Percentiles rank a stretch among this genome's conserved stretches.
Conservation (phyloP, 2,329 filamentous ascomycete genomes). For the Colletotrichum gloeosporioides region DNA sequence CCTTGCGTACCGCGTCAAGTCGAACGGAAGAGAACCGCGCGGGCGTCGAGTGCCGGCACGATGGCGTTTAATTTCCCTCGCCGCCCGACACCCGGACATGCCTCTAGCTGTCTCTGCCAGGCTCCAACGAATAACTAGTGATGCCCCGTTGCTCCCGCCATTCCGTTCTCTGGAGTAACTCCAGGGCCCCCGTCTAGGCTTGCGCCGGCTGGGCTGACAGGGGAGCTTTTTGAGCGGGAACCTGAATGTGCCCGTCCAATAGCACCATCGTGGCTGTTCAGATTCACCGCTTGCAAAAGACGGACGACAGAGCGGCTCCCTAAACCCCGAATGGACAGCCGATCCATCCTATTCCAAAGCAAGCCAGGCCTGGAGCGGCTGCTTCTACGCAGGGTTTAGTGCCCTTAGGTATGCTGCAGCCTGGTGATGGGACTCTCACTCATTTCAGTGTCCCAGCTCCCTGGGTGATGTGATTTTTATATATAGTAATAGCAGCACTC, state of each 20-base stretch:
- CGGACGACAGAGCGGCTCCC: background rate
- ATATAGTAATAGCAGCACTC: constrained; percentile 15
- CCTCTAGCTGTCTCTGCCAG: background rate
- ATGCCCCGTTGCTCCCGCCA: background rate
- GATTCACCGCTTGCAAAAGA: constrained; percentile 14
- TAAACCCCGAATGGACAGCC: background rate
- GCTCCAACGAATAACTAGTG: constrained; percentile 4
- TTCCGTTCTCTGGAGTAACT: background rate
- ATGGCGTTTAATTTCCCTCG: constrained; percentile 10
- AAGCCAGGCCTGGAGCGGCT: background rate
- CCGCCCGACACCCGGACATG: background rate
- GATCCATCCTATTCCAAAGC: background rate
- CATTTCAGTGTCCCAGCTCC: background rate
- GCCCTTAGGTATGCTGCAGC: constrained; percentile 12
- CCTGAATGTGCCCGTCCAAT: constrained; percentile 1
- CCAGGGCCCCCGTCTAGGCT: background rate
- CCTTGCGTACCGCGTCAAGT: background rate
- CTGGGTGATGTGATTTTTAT: constrained; percentile 15
- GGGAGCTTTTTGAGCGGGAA: background rate
- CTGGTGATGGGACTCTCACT: background rate
- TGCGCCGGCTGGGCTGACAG: constrained; percentile 3
- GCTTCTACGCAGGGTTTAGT: background rate
- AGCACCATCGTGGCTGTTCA: constrained; percentile 11
- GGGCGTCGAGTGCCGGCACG: background rate
- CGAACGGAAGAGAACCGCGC: constrained; percentile 13